Evolutionary conservation across 2,329 filamentous ascomycete genomes (phyloP).

Genomic region (Penicillium decumbens): DNA sequence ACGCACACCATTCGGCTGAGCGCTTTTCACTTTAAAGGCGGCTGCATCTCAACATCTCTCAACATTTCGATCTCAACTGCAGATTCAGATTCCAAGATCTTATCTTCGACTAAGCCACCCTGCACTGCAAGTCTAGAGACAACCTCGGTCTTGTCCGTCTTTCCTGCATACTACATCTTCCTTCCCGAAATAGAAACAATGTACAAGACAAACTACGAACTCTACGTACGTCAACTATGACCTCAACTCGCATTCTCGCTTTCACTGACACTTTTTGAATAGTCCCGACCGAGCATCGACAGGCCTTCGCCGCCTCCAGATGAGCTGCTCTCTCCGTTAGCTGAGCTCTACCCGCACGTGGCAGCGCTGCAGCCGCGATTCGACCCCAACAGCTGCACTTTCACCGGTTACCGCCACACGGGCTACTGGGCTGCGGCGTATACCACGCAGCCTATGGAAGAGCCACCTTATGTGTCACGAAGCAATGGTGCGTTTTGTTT

Average conservation of each 20-base stretch:
- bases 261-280: constrained; percentile 3
- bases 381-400: constrained; percentile 27
- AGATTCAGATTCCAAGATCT: background rate
- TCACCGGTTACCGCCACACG: constrained; percentile 28
- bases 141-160: background rate
- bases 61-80: constrained; percentile 12
- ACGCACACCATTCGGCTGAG: constrained; percentile 8
- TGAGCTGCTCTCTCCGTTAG: constrained; percentile 31
- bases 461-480: constrained; percentile 20
- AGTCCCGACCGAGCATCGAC: constrained; percentile 28
- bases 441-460: constrained; percentile 23
- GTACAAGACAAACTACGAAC: constrained; percentile 41
- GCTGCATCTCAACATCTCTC: constrained; percentile 13
- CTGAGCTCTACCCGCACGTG: constrained; percentile 37
- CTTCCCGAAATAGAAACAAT: constrained; percentile 20
- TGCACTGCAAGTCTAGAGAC: too few relatives aligned
- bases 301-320: constrained; percentile 27
- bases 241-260: background rate
- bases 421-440: constrained; percentile 33
- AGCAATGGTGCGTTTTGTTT: constrained; percentile 25
- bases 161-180: background rate
- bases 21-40: constrained; percentile 14
- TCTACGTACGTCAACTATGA: constrained; percentile 30
- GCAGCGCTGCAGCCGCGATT: constrained; percentile 34
- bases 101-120: background rate